phyloP scores from a whole-genome alignment of 768 basidiomycete genomes.

The Cubamyces lactineus region DNA sequence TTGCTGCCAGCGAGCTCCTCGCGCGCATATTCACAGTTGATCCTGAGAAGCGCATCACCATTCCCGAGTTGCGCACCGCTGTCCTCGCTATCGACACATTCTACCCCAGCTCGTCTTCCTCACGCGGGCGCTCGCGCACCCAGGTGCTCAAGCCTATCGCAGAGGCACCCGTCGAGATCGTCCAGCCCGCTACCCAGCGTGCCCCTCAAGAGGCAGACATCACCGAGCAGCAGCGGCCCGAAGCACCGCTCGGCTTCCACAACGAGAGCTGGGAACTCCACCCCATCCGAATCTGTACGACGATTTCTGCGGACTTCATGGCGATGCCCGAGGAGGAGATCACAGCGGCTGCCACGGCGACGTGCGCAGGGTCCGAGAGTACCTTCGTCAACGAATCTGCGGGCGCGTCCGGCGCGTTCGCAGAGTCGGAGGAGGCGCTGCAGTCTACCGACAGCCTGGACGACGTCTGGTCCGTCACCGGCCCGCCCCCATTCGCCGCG shows the following conservation, averaged over 20 bases:
- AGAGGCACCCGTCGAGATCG: not conserved
- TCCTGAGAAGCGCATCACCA: constrained; percentile 36
- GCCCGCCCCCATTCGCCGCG: not conserved
- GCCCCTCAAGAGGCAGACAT: constrained; percentile 12
- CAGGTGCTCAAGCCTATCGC: not conserved
- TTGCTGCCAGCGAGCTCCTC: constrained; percentile 34
- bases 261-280: constrained; percentile 15
- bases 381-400: constrained; percentile 1
- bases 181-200: not conserved
- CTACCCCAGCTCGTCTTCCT: constrained; percentile 40
- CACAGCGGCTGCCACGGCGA: constrained; percentile 12
- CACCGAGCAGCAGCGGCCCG: constrained; percentile 8
- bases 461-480: constrained; percentile 12
- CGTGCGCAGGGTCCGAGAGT: constrained; percentile 10
- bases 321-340: constrained; percentile 5
- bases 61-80: constrained; percentile 53
- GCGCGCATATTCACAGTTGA: constrained; percentile 35
- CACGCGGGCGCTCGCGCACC: not conserved
- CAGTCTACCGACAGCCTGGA: constrained; percentile 11
- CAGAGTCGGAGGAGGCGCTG: not conserved
- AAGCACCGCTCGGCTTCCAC: not conserved
- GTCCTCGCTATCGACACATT: constrained; percentile 63
- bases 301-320: constrained; percentile 12
- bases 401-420: not conserved
- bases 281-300: constrained; percentile 7